Evolutionary conservation across 1,284 basidiomycete genomes (phyloP), one percentile per base, ranked within the genome.

Genomic region (Chondrostereum purpureum): DNA sequence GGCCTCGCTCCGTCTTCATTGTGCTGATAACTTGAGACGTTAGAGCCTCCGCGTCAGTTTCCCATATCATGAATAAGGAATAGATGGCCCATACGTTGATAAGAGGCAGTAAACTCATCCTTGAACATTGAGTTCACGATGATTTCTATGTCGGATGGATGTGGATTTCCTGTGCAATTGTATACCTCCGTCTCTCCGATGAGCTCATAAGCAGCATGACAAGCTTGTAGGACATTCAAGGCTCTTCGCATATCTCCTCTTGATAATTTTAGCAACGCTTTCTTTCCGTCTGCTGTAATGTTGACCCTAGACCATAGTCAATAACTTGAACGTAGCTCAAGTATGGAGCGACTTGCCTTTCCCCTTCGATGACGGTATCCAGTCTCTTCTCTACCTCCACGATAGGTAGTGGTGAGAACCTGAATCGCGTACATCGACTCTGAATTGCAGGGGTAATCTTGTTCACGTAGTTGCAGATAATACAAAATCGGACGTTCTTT

Each of bases 381-480:
- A 99, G 62, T 44, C 92, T 73, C 61, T 82, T 86, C 67, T 94
- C 85, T 2, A 99, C 88, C 62, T 99, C 91, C 5, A 63, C 58
- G 16, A 88, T 83, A 1, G 93, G 92, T 22, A 99, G 67, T 1
- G 96, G 96, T n/a, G 91, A 93, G 69, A 99, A 99, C 40, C 93
- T 77, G 70, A 99, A 99, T 27, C 95, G 78, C 2, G 96, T 99
- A 68, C 96, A 99, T 42, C 96, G 88, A 62, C 92, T 96, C 68
- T 99, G 96, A 50, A 99, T 96, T 17, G 96, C 96, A 3, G 96
- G 96, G 4, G 89, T 87, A 61, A 99, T 99, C 67, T 98, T 98
- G 79, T 99, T 99, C 64, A 99, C 96, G 57, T 99, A 99, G 68
- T 99, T 99, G 78, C 96, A 98, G 52, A 99, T 96, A 58, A 99